These are phyloP conservation scores for Sugiyamaella castrensis DNA, from an alignment of 1,139 yeast genomes.

Conservation along the genomic window DNA sequence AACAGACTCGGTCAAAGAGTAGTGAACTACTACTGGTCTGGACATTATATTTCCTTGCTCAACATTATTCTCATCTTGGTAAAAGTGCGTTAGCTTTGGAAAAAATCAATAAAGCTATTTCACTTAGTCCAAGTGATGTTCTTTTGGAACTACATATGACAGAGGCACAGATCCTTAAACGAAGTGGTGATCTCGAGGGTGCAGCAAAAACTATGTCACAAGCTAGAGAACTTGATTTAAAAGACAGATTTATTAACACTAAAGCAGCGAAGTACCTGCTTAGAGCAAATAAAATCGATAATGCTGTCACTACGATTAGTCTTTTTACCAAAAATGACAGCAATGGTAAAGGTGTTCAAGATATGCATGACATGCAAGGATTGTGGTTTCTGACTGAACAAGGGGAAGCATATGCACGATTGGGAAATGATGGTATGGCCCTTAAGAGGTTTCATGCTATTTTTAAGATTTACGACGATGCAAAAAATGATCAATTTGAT, in stretches of 20 bases:
- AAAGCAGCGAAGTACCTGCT: constrained; percentile 81
- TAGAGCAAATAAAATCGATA: constrained; percentile 73
- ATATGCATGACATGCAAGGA: constrained; percentile 87
- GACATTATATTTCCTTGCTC: constrained; percentile 79
- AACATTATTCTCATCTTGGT: constrained; percentile 61
- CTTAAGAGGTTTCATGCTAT: constrained; percentile 74
- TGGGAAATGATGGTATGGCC: constrained; percentile 59
- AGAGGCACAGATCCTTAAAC: constrained; percentile 79
- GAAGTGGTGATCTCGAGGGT: constrained; percentile 53
- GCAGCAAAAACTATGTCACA: constrained; percentile 68
- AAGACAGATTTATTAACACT: constrained; percentile 88
- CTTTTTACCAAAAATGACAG: constrained; percentile 82
- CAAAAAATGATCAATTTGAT: constrained; percentile 82
- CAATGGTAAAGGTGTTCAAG: constrained; percentile 76
- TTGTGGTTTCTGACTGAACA: constrained; percentile 83
- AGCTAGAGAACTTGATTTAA: constrained; percentile 76
- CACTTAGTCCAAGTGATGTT: constrained; percentile 53
- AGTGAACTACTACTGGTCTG: constrained; percentile 55
- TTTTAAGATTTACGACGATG: constrained; percentile 64
- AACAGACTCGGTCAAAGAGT: background rate
- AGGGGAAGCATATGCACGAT: constrained; percentile 72
- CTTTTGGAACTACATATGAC: constrained; percentile 76
- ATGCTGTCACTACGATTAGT: constrained; percentile 72
- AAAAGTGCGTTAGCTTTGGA: constrained; percentile 53
- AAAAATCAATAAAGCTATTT: constrained; percentile 61